Base-by-base conservation (phyloP, 2,329 filamentous ascomycete genomes). In the Claviceps cyperi region DNA sequence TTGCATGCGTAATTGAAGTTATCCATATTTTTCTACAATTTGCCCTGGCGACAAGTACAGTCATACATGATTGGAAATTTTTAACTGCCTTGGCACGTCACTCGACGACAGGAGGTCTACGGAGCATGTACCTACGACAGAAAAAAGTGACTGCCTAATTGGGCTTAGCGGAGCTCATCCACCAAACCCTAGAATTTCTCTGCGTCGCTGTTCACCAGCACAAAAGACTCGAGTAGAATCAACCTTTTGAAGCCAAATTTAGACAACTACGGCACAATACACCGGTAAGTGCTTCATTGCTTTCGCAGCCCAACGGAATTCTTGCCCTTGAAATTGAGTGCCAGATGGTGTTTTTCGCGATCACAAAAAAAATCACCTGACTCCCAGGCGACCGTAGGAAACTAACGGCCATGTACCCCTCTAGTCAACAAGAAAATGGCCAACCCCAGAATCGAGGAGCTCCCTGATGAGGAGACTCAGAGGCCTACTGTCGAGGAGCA, bases 401-500 rank as follows among this genome's bases (percentile, higher is more conserved):
- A 47, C 52, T 54, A 51, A 50, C 36, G 47, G 9, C 48, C 21
- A 24, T 38, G 32, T 43, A 39, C 46, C 32, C 22, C 36, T 17
- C 14, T 47, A 56, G 55, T 52, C 28, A 53, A 46, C 64, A 67
- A 86, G 24, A 28, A 72, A 71, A 98, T 98, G 92, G 85, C 92
- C 69, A 94, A 96, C 78, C 87, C 91, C 70, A 86, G 91, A 73
- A 84, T 97, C 73, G 91, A 98, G 79, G 92, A 98, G 76, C 81
- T 98, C 64, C 84, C 87, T 62, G 92, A 97, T 68, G 89, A 90
- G 65, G 84, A 87, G 75, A 78, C 82, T 66, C 82, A 86, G 76
- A 90, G 92, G 80, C 78, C 80, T 66, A 81, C 78, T 63, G 78
- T 84, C 64, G 81, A 87, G 64, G 83, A 87, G 69, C 80, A 83